Base-by-base conservation (phyloP, 345 rosid genomes). In the Gossypium turneri region DNA sequence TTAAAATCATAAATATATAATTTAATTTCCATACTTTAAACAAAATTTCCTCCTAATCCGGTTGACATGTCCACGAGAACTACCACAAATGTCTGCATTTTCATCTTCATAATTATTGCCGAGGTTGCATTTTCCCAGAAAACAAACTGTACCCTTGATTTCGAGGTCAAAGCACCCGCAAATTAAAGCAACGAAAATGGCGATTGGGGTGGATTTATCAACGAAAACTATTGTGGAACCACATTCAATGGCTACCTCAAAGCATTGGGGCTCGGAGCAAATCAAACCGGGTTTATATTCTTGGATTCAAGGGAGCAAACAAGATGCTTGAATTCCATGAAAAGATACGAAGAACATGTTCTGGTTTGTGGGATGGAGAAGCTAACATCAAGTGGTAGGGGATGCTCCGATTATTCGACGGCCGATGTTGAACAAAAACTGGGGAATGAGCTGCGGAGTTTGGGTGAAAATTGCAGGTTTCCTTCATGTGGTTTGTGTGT, bases 191-290 rank as follows among this genome's bases (percentile, higher is more conserved):
- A 81, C 19, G 70, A 45, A 29, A 79, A 16, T 47, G 80, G 84
- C 72, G 80, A 79, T 29, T 84, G 86, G 90, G 83, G 86, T 11
- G 84, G 85, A 2, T 80, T 85, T 72, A 78, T 83, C 19, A 16
- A 52, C 55, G 25, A 55, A 65, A 77, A 66, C 27, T 81, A 85
- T 73, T 82, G 86, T 66, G 81, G 73, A 55, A 76, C 72, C 56
- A 81, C 70, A 53, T 79, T 83, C 63, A 48, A 41, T 6, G 51
- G 69, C 22, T 85, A 83, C 64, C 81, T 87, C 53, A 51, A 67
- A 19, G 82, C 80, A 7, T 71, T 85, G 34, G 82, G 83, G 15
- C 17, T 0, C n/a, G 76, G 81, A 20, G 81, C 86, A 8, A 82
- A 82, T 74, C 72, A 6, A 51, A 85, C 87, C 5, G 85, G 85